Percentiles rank a stretch among this genome's conserved stretches.
phyloP scores from a whole-genome alignment of 495 filamentous ascomycete genomes.

The Aspergillus wentii region DNA sequence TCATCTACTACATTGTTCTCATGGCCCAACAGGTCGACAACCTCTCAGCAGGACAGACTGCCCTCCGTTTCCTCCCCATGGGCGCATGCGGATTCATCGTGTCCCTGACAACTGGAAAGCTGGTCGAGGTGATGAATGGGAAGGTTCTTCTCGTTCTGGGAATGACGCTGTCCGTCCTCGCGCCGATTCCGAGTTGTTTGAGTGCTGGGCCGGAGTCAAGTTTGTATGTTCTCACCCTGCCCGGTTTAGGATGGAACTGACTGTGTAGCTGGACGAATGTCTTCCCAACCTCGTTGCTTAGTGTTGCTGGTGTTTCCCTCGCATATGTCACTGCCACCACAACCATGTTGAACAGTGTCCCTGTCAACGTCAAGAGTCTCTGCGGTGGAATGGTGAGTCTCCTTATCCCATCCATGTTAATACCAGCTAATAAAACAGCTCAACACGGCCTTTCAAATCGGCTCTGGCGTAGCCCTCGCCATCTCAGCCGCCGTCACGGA shows the following conservation, averaged over 20 bases:
- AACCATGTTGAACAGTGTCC: slow-evolving; percentile 27
- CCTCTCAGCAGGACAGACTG: slow-evolving; percentile 28
- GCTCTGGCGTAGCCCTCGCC: slow-evolving; percentile 30
- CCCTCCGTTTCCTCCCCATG: slow-evolving; percentile 32
- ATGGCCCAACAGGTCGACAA: slow-evolving; percentile 30
- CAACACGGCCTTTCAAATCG: slow-evolving; percentile 36
- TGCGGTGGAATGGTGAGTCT: slow-evolving; percentile 30
- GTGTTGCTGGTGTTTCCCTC: slow-evolving; percentile 32
- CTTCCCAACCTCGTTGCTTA: slow-evolving; percentile 29
- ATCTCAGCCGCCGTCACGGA: slow-evolving; percentile 32
- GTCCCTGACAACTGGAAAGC: slow-evolving; percentile 29
- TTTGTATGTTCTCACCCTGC: slow-evolving; percentile 19
- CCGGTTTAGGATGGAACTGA: slow-evolving; percentile 4
- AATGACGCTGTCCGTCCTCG: slow-evolving; percentile 23
- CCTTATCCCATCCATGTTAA: neutral
- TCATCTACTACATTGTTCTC: slow-evolving; percentile 34
- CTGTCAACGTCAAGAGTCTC: slow-evolving; percentile 27
- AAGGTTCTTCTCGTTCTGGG: slow-evolving; percentile 27
- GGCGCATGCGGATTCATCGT: slow-evolving; percentile 29
- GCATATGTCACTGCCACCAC: slow-evolving; percentile 34
- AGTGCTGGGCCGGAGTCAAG: slow-evolving; percentile 18
- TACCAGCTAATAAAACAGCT: slow-evolving; percentile 16
- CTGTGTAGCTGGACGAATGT: slow-evolving; percentile 28
- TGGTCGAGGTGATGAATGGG: slow-evolving; percentile 31
- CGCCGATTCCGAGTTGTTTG: slow-evolving; percentile 26